These are phyloP conservation scores for Xylaria sp. DNA, from an alignment of 2,329 filamentous ascomycete species.

Conservation along the genomic window DNA sequence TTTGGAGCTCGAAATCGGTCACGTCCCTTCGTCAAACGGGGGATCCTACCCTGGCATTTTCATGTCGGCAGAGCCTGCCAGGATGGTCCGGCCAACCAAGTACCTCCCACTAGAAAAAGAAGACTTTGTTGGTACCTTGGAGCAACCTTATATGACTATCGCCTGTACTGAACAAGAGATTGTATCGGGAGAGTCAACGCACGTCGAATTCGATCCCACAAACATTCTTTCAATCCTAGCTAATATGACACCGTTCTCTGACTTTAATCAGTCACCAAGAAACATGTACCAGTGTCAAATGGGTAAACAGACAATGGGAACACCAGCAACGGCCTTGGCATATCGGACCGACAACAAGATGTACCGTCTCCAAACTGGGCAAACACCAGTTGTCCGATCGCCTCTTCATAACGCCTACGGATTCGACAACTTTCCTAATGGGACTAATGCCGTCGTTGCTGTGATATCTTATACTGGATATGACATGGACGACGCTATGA, in stretches of 20 bases:
- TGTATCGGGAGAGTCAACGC: constrained; percentile 86
- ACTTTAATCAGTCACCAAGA: constrained; percentile 97
- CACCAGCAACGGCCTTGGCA: constrained; percentile 83
- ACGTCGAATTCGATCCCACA: constrained; percentile 93
- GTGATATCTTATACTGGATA: constrained; percentile 99
- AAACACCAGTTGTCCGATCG: constrained; percentile 91
- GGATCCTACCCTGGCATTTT: constrained; percentile 98
- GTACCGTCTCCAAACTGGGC: constrained; percentile 93
- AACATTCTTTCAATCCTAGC: constrained; percentile 97
- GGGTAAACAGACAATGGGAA: constrained; percentile 99
- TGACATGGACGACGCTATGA: constrained; percentile 99
- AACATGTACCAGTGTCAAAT: constrained; percentile 99
- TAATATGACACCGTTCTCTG: constrained; percentile 98
- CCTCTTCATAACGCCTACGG: constrained; percentile 96
- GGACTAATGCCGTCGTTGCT: constrained; percentile 92
- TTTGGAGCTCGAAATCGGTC: constrained; percentile 87
- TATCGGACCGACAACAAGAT: constrained; percentile 97
- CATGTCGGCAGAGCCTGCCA: constrained; percentile 85
- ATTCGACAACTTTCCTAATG: constrained; percentile 97
- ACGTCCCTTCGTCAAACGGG: constrained; percentile 85
- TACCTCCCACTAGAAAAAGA: constrained; percentile 87
- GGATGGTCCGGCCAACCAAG: constrained; percentile 92
- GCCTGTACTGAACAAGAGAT: constrained; percentile 91
- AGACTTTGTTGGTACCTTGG: constrained; percentile 91
- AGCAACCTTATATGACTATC: constrained; percentile 99